A percentile compares a stretch with the other conserved stretches of the same genome.
Evolutionary conservation across 2,329 filamentous ascomycete genomes (phyloP).

Genomic region (Colletotrichum tamarilloi): DNA sequence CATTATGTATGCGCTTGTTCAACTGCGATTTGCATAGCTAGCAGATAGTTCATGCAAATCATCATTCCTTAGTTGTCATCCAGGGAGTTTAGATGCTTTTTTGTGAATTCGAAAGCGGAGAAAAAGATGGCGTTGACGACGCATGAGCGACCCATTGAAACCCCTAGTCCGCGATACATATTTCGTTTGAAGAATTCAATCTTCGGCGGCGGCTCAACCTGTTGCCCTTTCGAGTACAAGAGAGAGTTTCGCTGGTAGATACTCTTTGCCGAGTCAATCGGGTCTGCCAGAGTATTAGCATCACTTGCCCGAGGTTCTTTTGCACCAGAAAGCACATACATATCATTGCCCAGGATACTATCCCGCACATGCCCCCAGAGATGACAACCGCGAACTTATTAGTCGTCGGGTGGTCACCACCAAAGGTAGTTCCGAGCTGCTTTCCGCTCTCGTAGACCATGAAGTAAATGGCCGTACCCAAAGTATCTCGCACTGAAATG

Average conservation of each 20-base stretch:
- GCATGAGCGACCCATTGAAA: constrained; percentile 85
- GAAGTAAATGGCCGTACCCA: constrained; percentile 88
- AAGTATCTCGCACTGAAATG: constrained; percentile 78
- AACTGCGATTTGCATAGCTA: neutral
- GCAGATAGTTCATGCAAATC: constrained; percentile 12
- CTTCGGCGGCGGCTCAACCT: constrained; percentile 73
- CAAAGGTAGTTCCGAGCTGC: constrained; percentile 80
- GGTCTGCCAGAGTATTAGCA: constrained; percentile 55
- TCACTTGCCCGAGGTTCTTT: neutral
- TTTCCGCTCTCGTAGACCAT: constrained; percentile 91
- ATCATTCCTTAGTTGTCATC: constrained; percentile 52
- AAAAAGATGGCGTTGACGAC: constrained; percentile 92
- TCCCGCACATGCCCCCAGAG: constrained; percentile 83
- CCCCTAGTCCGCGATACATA: constrained; percentile 86
- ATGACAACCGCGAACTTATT: constrained; percentile 82
- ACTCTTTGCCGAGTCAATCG: constrained; percentile 85
- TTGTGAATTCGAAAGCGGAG: constrained; percentile 86
- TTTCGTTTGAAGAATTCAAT: constrained; percentile 81
- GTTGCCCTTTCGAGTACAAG: constrained; percentile 73
- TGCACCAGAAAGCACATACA: constrained; percentile 59
- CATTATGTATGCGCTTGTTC: constrained; percentile 9
- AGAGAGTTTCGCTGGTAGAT: constrained; percentile 87
- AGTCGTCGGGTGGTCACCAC: constrained; percentile 77
- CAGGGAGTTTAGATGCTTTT: constrained; percentile 71
- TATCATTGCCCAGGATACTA: constrained; percentile 84